Conservation (phyloP, 768 basidiomycete genomes). For the Holtermannia corniformis region DNA sequence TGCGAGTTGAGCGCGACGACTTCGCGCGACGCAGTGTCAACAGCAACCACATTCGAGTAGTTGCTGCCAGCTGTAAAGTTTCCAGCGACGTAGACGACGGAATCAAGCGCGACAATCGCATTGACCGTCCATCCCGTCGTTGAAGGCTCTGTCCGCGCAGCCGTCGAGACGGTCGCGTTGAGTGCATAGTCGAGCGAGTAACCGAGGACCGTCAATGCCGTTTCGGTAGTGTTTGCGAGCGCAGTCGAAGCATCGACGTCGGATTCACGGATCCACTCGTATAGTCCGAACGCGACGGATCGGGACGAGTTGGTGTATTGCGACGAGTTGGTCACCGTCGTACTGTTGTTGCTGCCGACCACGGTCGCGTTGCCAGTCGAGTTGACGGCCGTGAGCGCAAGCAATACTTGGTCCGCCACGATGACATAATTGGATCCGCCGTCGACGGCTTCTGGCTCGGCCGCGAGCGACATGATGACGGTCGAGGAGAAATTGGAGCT, state of each 20-base stretch:
- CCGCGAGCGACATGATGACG: constrained; percentile 63
- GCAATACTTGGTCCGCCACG: constrained; percentile 76
- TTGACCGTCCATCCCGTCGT: constrained; percentile 31
- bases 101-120: constrained; percentile 53
- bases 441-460: constrained; percentile 55
- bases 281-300: constrained; percentile 63
- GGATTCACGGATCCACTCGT: constrained; percentile 65
- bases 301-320: constrained; percentile 13
- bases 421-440: constrained; percentile 63
- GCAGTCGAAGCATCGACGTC: constrained; percentile 43
- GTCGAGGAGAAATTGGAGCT: constrained; percentile 58
- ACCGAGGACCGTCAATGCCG: constrained; percentile 56
- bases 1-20: constrained; percentile 51
- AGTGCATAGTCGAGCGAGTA: constrained; percentile 55
- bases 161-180: constrained; percentile 11
- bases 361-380: constrained; percentile 5
- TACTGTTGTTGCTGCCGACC: constrained; percentile 33
- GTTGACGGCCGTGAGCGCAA: constrained; percentile 54
- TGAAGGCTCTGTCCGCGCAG: too few relatives aligned
- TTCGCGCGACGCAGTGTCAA: constrained; percentile 49
- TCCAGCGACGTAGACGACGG: constrained; percentile 64
- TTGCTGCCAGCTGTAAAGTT: constrained; percentile 54
- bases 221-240: constrained; percentile 62
- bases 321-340: constrained; percentile 28
- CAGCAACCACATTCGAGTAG: constrained; percentile 61